Conservation (phyloP, 495 filamentous ascomycete genomes). For the Aspergillus sclerotiicarbonarius region DNA sequence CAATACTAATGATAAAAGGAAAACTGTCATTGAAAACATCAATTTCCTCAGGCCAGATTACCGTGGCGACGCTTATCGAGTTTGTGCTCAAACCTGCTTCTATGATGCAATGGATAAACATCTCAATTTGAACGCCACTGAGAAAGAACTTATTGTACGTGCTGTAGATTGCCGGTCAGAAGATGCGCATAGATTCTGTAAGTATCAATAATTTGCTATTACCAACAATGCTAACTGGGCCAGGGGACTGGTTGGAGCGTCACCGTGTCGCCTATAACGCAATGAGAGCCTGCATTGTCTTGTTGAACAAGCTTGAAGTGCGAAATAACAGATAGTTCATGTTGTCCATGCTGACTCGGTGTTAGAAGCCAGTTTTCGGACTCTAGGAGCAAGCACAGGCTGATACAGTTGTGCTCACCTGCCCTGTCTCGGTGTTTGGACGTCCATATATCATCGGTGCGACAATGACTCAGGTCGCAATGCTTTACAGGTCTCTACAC, state of each 20-base stretch:
- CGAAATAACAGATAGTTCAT: not conserved
- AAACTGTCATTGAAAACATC: conserved; percentile 15
- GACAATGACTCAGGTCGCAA: no score
- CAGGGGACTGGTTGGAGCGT: conserved; percentile 19
- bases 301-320: conserved; percentile 16
- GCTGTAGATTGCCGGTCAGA: conserved; percentile 7
- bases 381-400: not conserved
- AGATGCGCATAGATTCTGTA: conserved; percentile 23
- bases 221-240: not conserved
- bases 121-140: conserved; percentile 13
- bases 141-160: conserved; percentile 12
- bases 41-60: conserved; percentile 19
- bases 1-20: conserved; percentile 11
- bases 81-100: conserved; percentile 11
- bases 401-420: not conserved
- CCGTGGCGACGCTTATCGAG: conserved; percentile 14
- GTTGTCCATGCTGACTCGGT: not conserved
- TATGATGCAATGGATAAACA: conserved; percentile 17
- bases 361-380: not conserved
- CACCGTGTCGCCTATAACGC: conserved; percentile 18
- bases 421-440: not conserved
- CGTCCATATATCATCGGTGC: no score
- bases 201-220: not conserved
- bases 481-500: no score
- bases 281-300: conserved; percentile 20